Base-by-base conservation (phyloP, 2,329 filamentous ascomycete species). In the Aspergillus chevalieri region DNA sequence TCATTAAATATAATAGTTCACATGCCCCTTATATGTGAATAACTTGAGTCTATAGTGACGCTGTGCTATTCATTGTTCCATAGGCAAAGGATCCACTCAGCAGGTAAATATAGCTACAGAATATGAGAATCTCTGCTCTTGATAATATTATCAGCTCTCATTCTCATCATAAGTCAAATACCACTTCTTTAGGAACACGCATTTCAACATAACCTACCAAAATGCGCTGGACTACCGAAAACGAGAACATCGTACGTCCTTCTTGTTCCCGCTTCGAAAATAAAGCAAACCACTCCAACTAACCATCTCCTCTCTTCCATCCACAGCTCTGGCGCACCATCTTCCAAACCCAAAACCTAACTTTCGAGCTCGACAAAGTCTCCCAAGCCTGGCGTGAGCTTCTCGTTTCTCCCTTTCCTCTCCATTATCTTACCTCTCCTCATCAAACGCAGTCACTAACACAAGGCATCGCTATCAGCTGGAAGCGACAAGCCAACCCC, bases 261-360 rank as follows among this genome's bases (percentile, higher is more conserved):
- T 9, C 19, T 15, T 9, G 9, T 30, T 30, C 9, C 26, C 26
- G 26, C 4, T 30, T 30, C 26, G 26, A 12, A 28, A 41, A 15
- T 3, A 21, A 41, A 41, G 15, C 10, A 21, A 21, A 14, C 15
- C 7, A 10, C n/a, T 17, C 38, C 8, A 15, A 36, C 6, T 38
- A 38, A 38, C 34, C 14, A 10, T 19, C 2, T 1, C 17, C 10
- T 4, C n/a, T 6, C 19, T 19, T 3, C 8, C 4, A 22, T 22
- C 8, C n/a, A 41, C 44, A 55, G 55, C 52, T 57, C 24, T 53
- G 53, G 49, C 47, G 44, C 19, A 55, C 52, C 12, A 44, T 57
- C 42, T 55, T 54, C 17, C 49, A 52, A 22, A 55, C 50, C 6
- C 50, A 55, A 7, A 49, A 28, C 12, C 43, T 57, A 24, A 44